Conservation (phyloP, 495 filamentous ascomycete species). For the Tuber melanosporum region DNA sequence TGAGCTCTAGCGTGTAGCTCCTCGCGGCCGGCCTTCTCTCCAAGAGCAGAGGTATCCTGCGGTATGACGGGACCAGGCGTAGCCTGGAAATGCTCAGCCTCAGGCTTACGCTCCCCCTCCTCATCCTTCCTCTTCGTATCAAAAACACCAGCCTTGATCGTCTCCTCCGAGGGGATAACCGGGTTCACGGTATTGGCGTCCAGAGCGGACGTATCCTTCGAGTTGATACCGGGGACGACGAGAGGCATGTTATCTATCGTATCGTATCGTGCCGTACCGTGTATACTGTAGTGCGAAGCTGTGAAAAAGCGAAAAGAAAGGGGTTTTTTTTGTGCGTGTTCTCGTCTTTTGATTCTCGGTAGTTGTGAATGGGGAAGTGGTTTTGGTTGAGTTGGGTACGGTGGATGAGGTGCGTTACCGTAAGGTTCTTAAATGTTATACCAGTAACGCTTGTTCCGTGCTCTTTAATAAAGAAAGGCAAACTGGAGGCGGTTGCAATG, state of each 20-base stretch:
- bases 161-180: slow-evolving; percentile 30
- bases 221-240: slow-evolving; percentile 37
- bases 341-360: not conserved
- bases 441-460: not conserved
- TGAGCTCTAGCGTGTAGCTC: slow-evolving; percentile 33
- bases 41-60: slow-evolving; percentile 32
- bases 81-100: slow-evolving; percentile 30
- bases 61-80: slow-evolving; percentile 38
- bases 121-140: slow-evolving; percentile 15
- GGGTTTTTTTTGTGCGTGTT: not conserved
- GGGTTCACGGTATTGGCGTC: slow-evolving; percentile 14
- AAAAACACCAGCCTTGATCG: slow-evolving; percentile 28
- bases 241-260: slow-evolving; percentile 30
- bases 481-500: not conserved
- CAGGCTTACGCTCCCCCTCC: slow-evolving; percentile 7
- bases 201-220: slow-evolving; percentile 20
- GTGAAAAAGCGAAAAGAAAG: not conserved
- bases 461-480: not conserved
- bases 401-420: not conserved
- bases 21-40: slow-evolving; percentile 20
- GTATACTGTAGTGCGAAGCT: not conserved
- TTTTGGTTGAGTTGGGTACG: not conserved
- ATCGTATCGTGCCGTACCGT: not conserved
- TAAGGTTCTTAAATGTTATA: slow-evolving; percentile 32
- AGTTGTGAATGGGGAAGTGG: not conserved